phyloP scores from a whole-genome alignment of 2,329 filamentous ascomycete genomes.

The Penicillium sp. region DNA sequence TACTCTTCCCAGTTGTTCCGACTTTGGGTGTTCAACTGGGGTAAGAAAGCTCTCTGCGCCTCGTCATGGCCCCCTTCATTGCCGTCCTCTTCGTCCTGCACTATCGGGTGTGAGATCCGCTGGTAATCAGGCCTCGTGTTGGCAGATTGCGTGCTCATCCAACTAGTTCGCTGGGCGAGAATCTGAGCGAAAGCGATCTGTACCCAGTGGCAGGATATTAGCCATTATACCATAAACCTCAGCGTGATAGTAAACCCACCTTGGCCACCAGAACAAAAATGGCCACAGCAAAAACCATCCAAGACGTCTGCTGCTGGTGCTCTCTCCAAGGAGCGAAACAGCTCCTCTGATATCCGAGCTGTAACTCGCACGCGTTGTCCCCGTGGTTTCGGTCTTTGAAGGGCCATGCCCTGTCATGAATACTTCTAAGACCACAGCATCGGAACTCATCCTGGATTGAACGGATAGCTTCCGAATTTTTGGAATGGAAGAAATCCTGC shows the following conservation, averaged over 20 bases:
- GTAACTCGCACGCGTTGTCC: slow-evolving; percentile 33
- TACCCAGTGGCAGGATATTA: too few species aligned
- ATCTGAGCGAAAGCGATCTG: too few species aligned
- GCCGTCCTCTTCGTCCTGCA: too few species aligned
- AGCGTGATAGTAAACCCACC: slow-evolving; percentile 13
- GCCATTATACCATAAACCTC: too few species aligned
- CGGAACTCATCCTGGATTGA: slow-evolving; percentile 34
- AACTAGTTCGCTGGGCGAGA: too few species aligned
- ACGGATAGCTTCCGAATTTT: slow-evolving; percentile 32
- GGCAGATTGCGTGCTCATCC: too few species aligned
- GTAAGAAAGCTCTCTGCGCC: too few species aligned
- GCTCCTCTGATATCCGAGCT: slow-evolving; percentile 31
- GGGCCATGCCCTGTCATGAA: slow-evolving; percentile 40
- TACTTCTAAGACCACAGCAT: slow-evolving; percentile 38
- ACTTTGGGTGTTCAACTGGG: too few species aligned
- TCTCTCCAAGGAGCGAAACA: slow-evolving; percentile 33
- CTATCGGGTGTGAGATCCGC: too few species aligned
- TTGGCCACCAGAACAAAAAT: slow-evolving; percentile 22
- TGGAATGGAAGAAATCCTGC: slow-evolving; percentile 31
- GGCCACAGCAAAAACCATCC: slow-evolving; percentile 30
- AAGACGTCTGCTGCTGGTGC: slow-evolving; percentile 27
- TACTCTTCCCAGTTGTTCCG: too few species aligned
- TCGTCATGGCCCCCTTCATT: too few species aligned
- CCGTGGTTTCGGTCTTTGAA: slow-evolving; percentile 34
- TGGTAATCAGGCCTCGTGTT: too few species aligned